Evolutionary conservation across 192 early-diverging fungal genomes (phyloP).

Genomic region (Powellomyces hirtus): DNA sequence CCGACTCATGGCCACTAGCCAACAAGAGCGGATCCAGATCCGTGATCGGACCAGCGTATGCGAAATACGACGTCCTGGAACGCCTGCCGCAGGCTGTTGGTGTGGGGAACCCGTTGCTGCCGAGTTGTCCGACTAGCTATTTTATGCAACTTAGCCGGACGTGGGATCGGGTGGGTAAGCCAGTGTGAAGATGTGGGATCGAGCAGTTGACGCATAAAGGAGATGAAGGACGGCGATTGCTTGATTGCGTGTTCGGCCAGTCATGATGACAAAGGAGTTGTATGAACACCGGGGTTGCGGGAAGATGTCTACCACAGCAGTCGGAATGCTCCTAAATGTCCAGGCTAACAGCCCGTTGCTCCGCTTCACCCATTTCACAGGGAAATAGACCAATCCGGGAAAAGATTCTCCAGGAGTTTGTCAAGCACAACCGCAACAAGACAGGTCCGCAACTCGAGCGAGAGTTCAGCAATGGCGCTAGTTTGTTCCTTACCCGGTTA

Average conservation of each 20-base stretch:
- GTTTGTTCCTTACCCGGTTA: conserved; percentile 57
- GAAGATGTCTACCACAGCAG: not conserved
- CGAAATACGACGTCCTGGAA: conserved; percentile 15
- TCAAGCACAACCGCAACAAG: conserved; percentile 48
- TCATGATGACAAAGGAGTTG: not conserved
- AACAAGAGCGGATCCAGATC: not conserved
- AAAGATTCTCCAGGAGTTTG: conserved; percentile 55
- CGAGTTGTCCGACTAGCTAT: conserved; percentile 35
- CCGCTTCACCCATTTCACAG: conserved; percentile 19
- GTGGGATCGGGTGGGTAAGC: conserved; percentile 52
- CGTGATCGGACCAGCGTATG: conserved; percentile 2
- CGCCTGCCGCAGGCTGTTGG: not conserved
- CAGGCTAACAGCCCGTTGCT: too few relatives aligned
- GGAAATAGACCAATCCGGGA: conserved; percentile 52
- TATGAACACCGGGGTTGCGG: too few relatives aligned
- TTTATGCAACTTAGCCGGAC: conserved; percentile 50
- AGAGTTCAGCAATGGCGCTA: conserved; percentile 59
- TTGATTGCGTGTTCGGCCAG: not conserved
- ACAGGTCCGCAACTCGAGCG: conserved; percentile 62
- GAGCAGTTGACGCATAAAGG: too few relatives aligned
- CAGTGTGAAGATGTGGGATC: too few relatives aligned
- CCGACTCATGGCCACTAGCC: not conserved
- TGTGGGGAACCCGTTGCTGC: conserved; percentile 22
- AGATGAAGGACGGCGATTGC: too few relatives aligned
- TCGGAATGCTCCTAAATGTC: not conserved